Evolutionary conservation across 495 filamentous ascomycete genomes (phyloP), one percentile per base, ranked within the genome.

Genomic region (Penicillium cinerascens): DNA sequence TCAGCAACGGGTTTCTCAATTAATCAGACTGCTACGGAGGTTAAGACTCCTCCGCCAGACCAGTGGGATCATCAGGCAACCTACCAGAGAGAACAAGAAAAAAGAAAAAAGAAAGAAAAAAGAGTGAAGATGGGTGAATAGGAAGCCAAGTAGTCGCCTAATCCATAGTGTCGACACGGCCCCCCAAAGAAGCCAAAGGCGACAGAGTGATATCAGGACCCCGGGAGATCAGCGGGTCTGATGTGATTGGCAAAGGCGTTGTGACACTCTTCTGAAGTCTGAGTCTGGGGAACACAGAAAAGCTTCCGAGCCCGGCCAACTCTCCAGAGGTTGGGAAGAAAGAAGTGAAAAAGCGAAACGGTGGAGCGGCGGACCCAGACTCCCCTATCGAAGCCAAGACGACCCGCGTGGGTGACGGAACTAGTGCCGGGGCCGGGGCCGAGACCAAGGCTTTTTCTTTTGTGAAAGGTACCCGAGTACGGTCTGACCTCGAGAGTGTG

Each of bases 331-430:
- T 39, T 25, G 27, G 18, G 49, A 33, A 23, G 42, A n/a, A 18
- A 16, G 41, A 20, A 47, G 21, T 27, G 46, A 58, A 49, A 45
- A 54, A 54, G 46, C 42, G 54, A 55, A 40, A 51, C 29, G 47
- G 51, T 57, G 55, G 50, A 54, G 51, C 53, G 43, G 47, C 55
- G 52, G 51, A 55, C 61, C 52, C 51, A 54, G 54, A 26, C 47
- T 43, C 56, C 59, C 59, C 62, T 52, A 62, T 57, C 45, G 49
- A 65, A 54, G 54, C 55, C 49, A 56, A 59, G 58, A 56, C 58
- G 39, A 59, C 56, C 52, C 59, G 62, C 59, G 59, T 42, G 56
- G 52, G 51, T 58, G 55, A 55, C 52, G 53, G n/a, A 63, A 58
- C 54, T 63, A 55, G 51, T 48, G 54, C 44, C 44, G 48, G 51